phyloP scores from a whole-genome alignment of 2,329 filamentous ascomycete species.

The Phoma sp. region DNA sequence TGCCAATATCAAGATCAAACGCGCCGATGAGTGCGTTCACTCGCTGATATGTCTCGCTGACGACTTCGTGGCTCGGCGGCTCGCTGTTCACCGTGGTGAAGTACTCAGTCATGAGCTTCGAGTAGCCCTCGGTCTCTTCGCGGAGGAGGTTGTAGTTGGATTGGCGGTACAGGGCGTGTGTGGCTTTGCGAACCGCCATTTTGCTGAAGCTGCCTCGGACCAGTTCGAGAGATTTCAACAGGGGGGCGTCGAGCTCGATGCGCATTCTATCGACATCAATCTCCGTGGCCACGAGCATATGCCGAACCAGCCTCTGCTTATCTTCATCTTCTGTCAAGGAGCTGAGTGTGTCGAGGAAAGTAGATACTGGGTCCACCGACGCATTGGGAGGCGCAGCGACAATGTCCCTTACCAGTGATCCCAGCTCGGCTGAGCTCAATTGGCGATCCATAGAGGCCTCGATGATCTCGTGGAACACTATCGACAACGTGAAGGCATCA shows the following conservation, averaged over 20 bases:
- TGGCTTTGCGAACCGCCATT: constrained; percentile 86
- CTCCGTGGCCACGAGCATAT: constrained; percentile 74
- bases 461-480: constrained; percentile 85
- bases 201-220: constrained; percentile 85
- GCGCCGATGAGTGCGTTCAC: constrained; percentile 95
- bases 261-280: constrained; percentile 78
- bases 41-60: constrained; percentile 85
- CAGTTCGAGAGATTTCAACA: constrained; percentile 78
- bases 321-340: constrained; percentile 78
- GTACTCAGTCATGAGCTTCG: constrained; percentile 93
- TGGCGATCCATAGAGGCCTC: constrained; percentile 75
- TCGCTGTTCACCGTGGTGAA: constrained; percentile 85
- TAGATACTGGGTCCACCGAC: constrained; percentile 57
- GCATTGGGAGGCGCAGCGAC: constrained; percentile 61
- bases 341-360: constrained; percentile 85
- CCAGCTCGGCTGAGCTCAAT: constrained; percentile 73
- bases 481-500: constrained; percentile 72
- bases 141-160: constrained; percentile 95
- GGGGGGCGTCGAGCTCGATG: constrained; percentile 78
- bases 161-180: constrained; percentile 91
- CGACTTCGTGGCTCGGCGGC: constrained; percentile 75
- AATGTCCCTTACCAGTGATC: constrained; percentile 76
- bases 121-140: constrained; percentile 96
- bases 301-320: constrained; percentile 64
- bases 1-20: constrained; percentile 94